Conservation (phyloP, 208 protist genomes). For the Leishmania braziliensis region DNA sequence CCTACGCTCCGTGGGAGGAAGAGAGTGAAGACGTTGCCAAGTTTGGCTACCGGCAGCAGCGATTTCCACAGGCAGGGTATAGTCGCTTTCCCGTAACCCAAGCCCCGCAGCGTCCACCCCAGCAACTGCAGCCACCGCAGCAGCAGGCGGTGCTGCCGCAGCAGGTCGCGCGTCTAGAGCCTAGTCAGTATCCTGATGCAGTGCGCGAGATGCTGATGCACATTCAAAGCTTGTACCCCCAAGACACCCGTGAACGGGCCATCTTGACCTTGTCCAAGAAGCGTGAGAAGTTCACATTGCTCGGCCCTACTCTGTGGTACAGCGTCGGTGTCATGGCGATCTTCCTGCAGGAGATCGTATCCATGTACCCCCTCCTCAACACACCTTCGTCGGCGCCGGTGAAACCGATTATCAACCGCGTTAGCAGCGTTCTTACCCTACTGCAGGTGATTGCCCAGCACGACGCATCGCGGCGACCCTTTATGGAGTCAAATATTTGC, state of each 20-base stretch:
- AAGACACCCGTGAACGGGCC: constrained; percentile 89
- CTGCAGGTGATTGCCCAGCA: constrained; percentile 99
- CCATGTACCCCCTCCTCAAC: constrained; percentile 97
- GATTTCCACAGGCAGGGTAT: neutral
- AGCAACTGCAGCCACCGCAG: constrained; percentile 21
- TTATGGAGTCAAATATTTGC: constrained; percentile 99
- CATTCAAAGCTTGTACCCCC: constrained; percentile 70
- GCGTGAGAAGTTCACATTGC: constrained; percentile 91
- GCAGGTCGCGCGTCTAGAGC: constrained; percentile 23
- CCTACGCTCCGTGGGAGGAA: constrained; percentile 4
- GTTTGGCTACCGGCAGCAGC: constrained; percentile 10
- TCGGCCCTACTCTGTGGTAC: constrained; percentile 98
- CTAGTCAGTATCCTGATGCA: constrained; percentile 29
- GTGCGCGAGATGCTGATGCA: constrained; percentile 38
- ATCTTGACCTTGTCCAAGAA: constrained; percentile 96
- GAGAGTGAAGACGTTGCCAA: neutral
- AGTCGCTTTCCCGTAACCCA: constrained; percentile 9
- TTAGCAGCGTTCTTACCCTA: constrained; percentile 98
- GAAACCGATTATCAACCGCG: constrained; percentile 91
- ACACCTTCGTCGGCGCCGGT: constrained; percentile 50
- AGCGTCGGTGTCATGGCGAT: constrained; percentile 97
- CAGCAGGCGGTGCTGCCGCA: constrained; percentile 15
- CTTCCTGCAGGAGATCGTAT: constrained; percentile 98
- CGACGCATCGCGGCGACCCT: constrained; percentile 95
- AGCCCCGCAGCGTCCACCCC: constrained; percentile 5